Conservation (phyloP, 1,139 yeast genomes). For the Saccharomyces hybrid region DNA sequence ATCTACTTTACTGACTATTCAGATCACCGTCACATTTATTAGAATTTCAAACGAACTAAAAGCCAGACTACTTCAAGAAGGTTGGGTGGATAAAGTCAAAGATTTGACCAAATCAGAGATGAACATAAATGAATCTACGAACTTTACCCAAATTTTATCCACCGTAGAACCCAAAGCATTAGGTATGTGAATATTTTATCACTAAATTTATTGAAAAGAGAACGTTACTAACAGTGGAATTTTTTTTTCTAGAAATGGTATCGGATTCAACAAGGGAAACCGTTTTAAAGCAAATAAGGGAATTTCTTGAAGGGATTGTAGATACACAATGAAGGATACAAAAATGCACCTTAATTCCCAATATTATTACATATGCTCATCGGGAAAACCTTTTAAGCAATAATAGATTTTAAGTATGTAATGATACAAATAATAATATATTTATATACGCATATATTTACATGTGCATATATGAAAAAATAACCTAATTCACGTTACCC, state of each 20-base stretch:
- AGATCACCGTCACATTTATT: constrained; percentile 1
- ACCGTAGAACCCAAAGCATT: constrained; percentile 58
- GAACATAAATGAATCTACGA: constrained; percentile 33
- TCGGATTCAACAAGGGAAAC: constrained; percentile 59
- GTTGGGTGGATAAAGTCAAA: constrained; percentile 78
- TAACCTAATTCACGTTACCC: background rate
- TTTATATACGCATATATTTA: background rate
- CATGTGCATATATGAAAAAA: background rate
- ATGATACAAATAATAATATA: constrained; percentile 1
- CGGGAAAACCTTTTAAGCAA: background rate
- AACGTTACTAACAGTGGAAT: constrained; percentile 6
- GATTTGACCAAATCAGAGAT: constrained; percentile 42
- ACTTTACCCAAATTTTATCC: constrained; percentile 46
- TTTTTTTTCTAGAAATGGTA: constrained; percentile 40
- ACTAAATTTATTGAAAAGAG: background rate
- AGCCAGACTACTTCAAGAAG: constrained; percentile 60
- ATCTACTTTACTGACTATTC: constrained; percentile 7
- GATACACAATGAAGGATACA: constrained; percentile 23
- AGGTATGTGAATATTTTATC: constrained; percentile 33
- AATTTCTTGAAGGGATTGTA: constrained; percentile 46
- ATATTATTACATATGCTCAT: background rate
- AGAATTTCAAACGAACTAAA: constrained; percentile 52
- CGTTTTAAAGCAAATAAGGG: constrained; percentile 48
- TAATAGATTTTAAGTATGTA: constrained; percentile 1
- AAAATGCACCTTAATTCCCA: background rate